phyloP scores from a whole-genome alignment of 2,329 filamentous ascomycete genomes.

The Fusarium sp. region DNA sequence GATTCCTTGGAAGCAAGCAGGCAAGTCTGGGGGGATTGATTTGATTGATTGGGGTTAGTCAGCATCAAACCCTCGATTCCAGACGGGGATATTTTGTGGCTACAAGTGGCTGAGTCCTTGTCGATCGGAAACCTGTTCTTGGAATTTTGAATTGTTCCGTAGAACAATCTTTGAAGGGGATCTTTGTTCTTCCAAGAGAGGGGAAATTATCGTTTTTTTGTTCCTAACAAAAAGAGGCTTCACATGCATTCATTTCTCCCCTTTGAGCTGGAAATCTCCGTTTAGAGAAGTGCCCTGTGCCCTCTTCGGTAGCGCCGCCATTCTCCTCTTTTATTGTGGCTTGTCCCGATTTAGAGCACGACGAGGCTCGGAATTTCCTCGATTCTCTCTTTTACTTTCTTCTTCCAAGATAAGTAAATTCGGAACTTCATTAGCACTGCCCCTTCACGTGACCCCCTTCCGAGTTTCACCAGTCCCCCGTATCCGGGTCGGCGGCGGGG shows the following conservation, averaged over 20 bases:
- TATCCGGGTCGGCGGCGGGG: conserved; percentile 8
- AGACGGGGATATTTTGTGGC: background rate
- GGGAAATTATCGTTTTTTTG: background rate
- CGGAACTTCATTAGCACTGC: background rate
- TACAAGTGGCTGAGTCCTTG: background rate
- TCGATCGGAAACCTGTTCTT: background rate
- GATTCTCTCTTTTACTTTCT: background rate
- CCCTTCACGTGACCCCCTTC: background rate
- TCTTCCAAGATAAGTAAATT: background rate
- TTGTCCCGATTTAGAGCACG: background rate
- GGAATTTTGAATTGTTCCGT: background rate
- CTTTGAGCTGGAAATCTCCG: background rate
- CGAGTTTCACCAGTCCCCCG: conserved; percentile 4
- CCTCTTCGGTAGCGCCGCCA: background rate
- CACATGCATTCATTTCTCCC: background rate
- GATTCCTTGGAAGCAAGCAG: background rate
- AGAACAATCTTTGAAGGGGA: background rate
- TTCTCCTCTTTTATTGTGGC: background rate
- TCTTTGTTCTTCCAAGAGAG: background rate
- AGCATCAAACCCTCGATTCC: background rate
- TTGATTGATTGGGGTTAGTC: background rate
- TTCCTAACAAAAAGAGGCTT: background rate
- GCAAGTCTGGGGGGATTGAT: background rate
- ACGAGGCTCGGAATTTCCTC: background rate
- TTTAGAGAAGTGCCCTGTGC: background rate